Base-by-base conservation (phyloP, 73 alveolate species). In the Urostyla sp. region DNA sequence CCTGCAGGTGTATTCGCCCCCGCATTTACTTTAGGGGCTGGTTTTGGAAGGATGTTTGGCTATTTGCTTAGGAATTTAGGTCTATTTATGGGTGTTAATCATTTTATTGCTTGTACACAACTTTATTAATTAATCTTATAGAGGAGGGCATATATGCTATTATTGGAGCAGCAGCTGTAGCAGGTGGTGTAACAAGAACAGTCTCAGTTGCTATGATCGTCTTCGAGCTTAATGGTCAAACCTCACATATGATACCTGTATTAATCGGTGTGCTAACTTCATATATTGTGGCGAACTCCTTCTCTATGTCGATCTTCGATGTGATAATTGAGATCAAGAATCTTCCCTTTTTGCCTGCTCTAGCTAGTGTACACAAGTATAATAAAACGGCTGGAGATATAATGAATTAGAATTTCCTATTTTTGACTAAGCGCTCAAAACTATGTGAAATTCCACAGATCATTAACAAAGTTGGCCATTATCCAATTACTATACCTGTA, bases 91-190 rank as follows among this genome's bases (percentile, higher is more conserved):
- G 80, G 80, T 5, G 4, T 66, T 46, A 11, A 36, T 15, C 80
- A 40, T 20, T 31, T 66, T 11, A 7, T 35, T 15, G 18, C 56
- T 58, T 35, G 10, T 5, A n/a, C 5, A 11, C 24, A n/a, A 55
- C 13, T 31, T 35, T 6, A 54, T 31, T 11, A 58, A 31, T 55
- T 4, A 31, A 35, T 11, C n/a, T 34, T 30, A 35, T 21, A 37
- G 59, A 66, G 36, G 80, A 66, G 26, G 80, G 80, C 7, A 38
- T 75, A 26, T 89, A 89, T 55, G 96, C 96, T 35, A 84, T 95
- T 59, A 95, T 92, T 43, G 94, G 98, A 57, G 98, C 98, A 38
- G 94, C 96, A 45, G 93, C 98, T n/a, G 54, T 95, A 76, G 93
- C 95, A 8, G 90, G 97, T 2, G 88, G 97, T 11, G 94, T 95